A percentile compares a stretch with the other conserved stretches of the same genome.
Evolutionary conservation across 75 land plant species (phyloP).

Genomic region (Pinus taeda): DNA sequence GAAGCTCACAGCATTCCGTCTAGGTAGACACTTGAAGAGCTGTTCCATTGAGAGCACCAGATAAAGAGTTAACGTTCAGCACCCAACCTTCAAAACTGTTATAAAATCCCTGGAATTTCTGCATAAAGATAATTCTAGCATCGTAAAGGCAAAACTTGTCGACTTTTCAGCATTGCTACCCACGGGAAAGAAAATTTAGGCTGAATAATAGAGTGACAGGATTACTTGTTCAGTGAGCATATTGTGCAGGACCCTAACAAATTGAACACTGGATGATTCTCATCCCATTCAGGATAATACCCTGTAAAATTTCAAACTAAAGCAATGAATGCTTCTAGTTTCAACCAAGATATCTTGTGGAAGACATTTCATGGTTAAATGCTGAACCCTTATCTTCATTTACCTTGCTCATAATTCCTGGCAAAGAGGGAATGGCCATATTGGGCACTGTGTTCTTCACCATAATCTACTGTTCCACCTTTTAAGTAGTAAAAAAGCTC

Average conservation of each 20-base stretch:
- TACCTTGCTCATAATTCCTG: slow-evolving; percentile 69
- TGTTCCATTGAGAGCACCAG: slow-evolving; percentile 94
- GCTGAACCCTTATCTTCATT: neutral
- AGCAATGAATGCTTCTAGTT: too few relatives aligned
- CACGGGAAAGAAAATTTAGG: neutral
- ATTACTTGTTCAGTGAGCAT: slow-evolving; percentile 91
- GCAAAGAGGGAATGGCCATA: slow-evolving; percentile 85
- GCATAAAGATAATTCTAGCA: too few relatives aligned
- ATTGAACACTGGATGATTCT: slow-evolving; percentile 90
- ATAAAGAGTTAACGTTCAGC: slow-evolving; percentile 77
- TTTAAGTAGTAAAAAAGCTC: slow-evolving; percentile 95
- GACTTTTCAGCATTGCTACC: neutral
- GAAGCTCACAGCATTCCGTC: too few relatives aligned
- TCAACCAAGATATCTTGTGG: too few relatives aligned
- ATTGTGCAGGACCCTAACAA: slow-evolving; percentile 82
- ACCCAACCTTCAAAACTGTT: slow-evolving; percentile 85
- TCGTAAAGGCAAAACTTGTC: too few relatives aligned
- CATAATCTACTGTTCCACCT: slow-evolving; percentile 94
- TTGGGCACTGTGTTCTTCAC: slow-evolving; percentile 74
- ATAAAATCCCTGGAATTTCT: slow-evolving; percentile 78
- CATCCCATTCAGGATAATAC: slow-evolving; percentile 87
- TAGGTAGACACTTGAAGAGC: too few relatives aligned
- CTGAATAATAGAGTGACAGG: neutral
- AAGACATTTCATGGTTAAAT: neutral
- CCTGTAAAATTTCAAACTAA: too few relatives aligned